Percentiles rank a stretch among this genome's conserved stretches.
phyloP scores from a whole-genome alignment of 768 basidiomycete genomes.

The Austroboletus festivus region DNA sequence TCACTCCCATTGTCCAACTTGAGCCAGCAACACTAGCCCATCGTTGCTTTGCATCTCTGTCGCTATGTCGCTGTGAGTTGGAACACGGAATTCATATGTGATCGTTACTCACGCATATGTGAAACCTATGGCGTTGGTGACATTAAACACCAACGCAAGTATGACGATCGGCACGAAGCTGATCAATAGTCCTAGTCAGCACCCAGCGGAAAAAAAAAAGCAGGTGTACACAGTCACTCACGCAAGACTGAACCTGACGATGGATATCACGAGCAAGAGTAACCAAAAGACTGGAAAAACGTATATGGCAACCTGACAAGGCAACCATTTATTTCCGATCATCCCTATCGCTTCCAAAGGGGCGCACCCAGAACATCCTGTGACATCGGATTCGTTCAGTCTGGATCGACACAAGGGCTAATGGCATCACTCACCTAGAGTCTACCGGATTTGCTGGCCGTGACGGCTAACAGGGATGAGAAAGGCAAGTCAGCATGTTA shows the following conservation, averaged over 20 bases:
- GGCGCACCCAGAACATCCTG: conserved; percentile 90
- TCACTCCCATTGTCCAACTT: conserved; percentile 69
- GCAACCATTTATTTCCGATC: conserved; percentile 14
- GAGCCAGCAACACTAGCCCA: conserved; percentile 81
- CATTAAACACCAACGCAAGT: conserved; percentile 93
- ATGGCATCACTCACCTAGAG: conserved; percentile 57
- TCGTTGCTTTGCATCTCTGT: conserved; percentile 88
- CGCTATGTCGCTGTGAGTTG: conserved; percentile 41
- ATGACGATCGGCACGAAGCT: conserved; percentile 95
- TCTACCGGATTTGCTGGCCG: conserved; percentile 86
- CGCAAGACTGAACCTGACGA: conserved; percentile 87
- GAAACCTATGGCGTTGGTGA: conserved; percentile 94
- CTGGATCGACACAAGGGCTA: conserved; percentile 1
- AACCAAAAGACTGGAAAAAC: conserved; percentile 87
- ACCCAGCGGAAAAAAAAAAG: conserved; percentile 2
- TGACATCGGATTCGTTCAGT: conserved; percentile 5
- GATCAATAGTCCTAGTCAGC: conserved; percentile 14
- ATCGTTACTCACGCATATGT: conserved; percentile 75
- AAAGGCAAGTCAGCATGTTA: not conserved
- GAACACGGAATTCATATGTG: conserved; percentile 1
- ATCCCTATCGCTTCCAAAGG: conserved; percentile 6
- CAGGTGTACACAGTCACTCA: conserved; percentile 39
- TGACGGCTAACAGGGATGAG: conserved; percentile 57
- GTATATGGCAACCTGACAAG: conserved; percentile 76
- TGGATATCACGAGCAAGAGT: conserved; percentile 80